Percentiles rank a stretch among this genome's conserved stretches.
These are phyloP conservation scores for Fragilaria crotonensis DNA, from an alignment of 108 stramenopile genomes.

Conservation along the genomic window DNA sequence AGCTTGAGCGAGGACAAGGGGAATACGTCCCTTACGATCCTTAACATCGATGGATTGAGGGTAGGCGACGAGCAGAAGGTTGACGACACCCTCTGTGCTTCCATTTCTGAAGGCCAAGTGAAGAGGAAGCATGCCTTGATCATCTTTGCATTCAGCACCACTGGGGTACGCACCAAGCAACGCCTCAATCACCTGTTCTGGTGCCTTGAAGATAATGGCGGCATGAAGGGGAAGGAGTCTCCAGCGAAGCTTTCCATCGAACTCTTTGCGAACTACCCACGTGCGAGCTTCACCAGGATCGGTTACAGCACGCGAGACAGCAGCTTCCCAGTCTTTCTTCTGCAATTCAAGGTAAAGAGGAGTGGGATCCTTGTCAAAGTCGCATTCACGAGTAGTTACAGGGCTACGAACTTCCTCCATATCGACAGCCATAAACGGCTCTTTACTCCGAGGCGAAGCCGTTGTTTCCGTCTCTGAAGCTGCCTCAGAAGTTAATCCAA, in stretches of 20 bases:
- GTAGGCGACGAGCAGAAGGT: constrained; percentile 56
- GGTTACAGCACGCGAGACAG: constrained; percentile 23
- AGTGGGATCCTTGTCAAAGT: constrained; percentile 73
- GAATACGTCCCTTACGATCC: constrained; percentile 81
- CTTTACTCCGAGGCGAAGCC: neutral
- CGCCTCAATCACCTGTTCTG: constrained; percentile 51
- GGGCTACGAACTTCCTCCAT: neutral
- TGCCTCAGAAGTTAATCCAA: neutral
- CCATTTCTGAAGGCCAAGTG: constrained; percentile 79
- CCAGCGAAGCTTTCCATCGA: constrained; percentile 70
- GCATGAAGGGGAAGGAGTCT: constrained; percentile 82
- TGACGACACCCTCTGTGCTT: constrained; percentile 35
- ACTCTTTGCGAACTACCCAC: constrained; percentile 73
- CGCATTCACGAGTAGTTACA: constrained; percentile 36
- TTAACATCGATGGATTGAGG: constrained; percentile 69
- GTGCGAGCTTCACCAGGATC: constrained; percentile 49
- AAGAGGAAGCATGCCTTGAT: constrained; percentile 82
- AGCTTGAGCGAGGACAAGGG: constrained; percentile 66
- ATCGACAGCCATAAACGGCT: neutral
- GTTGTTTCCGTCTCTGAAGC: neutral
- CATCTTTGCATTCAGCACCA: constrained; percentile 67
- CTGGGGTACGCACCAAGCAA: constrained; percentile 54
- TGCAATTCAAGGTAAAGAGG: constrained; percentile 67
- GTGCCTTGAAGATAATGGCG: constrained; percentile 81
- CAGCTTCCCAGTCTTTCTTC: constrained; percentile 64